Conservation (phyloP, 2,329 filamentous ascomycete genomes). For the Lecanicillium sp. region DNA sequence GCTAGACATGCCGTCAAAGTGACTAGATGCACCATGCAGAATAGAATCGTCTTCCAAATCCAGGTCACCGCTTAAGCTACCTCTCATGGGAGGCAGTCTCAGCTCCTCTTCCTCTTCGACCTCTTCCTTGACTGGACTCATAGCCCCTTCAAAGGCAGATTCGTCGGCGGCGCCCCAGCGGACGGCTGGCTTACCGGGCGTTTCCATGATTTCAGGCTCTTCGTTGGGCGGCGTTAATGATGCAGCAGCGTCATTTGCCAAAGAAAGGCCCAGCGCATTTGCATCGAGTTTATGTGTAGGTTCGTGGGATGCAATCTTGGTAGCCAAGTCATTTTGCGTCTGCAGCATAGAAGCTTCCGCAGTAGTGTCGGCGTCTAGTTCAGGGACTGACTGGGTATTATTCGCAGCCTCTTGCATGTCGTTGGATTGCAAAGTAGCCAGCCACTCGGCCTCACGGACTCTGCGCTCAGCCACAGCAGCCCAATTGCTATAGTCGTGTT, state of each 20-base stretch:
- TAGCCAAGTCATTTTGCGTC: constrained; percentile 3
- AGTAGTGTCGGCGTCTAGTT: neutral
- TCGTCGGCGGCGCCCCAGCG: constrained; percentile 5
- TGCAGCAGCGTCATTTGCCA: too few species aligned
- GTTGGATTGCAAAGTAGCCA: constrained; percentile 10
- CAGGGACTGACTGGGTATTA: too few species aligned
- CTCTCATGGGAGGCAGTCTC: constrained; percentile 27
- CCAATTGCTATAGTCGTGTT: constrained; percentile 74
- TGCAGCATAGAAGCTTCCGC: constrained; percentile 2
- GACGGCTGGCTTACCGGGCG: neutral
- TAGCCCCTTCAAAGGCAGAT: constrained; percentile 6
- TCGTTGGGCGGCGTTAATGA: constrained; percentile 3
- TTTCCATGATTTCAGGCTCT: neutral
- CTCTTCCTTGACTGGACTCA: constrained; percentile 13
- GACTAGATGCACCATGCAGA: constrained; percentile 27
- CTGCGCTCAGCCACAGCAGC: constrained; percentile 66
- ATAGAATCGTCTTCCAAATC: constrained; percentile 30
- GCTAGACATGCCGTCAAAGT: constrained; percentile 32
- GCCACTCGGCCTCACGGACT: constrained; percentile 59
- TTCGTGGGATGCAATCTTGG: constrained; percentile 4
- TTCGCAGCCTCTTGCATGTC: constrained; percentile 11
- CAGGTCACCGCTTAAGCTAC: constrained; percentile 21
- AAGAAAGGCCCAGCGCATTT: too few species aligned
- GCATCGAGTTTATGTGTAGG: neutral
- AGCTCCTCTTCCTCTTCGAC: constrained; percentile 21